These are phyloP conservation scores for Rostrohypoxylon terebratum DNA, from an alignment of 495 filamentous ascomycete genomes.

Conservation along the genomic window DNA sequence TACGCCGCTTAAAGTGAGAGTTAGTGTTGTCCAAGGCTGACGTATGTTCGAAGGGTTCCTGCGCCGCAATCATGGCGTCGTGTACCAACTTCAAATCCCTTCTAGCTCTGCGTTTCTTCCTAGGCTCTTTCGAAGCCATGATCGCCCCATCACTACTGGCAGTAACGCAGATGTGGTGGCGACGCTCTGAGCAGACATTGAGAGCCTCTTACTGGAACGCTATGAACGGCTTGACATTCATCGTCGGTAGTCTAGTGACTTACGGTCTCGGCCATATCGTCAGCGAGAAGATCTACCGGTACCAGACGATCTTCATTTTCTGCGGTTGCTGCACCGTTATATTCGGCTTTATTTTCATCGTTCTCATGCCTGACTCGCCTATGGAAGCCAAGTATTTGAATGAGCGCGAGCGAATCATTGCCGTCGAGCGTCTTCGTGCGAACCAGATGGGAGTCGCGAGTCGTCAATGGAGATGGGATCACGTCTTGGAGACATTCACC, in stretches of 20 bases:
- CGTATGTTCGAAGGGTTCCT: slow-evolving; percentile 43
- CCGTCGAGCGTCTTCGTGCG: slow-evolving; percentile 65
- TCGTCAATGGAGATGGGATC: slow-evolving; percentile 58
- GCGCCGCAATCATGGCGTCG: slow-evolving; percentile 54
- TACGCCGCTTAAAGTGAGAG: not conserved
- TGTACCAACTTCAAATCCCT: slow-evolving; percentile 60
- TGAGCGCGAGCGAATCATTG: slow-evolving; percentile 69
- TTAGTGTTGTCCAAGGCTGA: not conserved
- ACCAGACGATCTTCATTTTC: slow-evolving; percentile 71
- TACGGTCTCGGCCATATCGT: slow-evolving; percentile 71
- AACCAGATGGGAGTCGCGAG: slow-evolving; percentile 62
- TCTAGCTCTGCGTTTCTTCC: slow-evolving; percentile 56
- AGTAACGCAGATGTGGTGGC: slow-evolving; percentile 69
- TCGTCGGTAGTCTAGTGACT: slow-evolving; percentile 64
- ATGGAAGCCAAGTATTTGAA: slow-evolving; percentile 69
- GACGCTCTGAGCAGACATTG: slow-evolving; percentile 63
- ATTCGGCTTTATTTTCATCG: slow-evolving; percentile 51
- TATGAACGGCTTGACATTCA: slow-evolving; percentile 63
- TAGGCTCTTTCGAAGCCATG: slow-evolving; percentile 59
- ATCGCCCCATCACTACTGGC: slow-evolving; percentile 63
- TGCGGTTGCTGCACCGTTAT: slow-evolving; percentile 61
- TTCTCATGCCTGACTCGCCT: slow-evolving; percentile 71
- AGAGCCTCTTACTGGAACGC: slow-evolving; percentile 64
- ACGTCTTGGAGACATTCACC: slow-evolving; percentile 68
- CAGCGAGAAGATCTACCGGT: slow-evolving; percentile 63